These are phyloP conservation scores for Phytophthora ramorum DNA, from an alignment of 352 stramenopile species.

Conservation along the genomic window DNA sequence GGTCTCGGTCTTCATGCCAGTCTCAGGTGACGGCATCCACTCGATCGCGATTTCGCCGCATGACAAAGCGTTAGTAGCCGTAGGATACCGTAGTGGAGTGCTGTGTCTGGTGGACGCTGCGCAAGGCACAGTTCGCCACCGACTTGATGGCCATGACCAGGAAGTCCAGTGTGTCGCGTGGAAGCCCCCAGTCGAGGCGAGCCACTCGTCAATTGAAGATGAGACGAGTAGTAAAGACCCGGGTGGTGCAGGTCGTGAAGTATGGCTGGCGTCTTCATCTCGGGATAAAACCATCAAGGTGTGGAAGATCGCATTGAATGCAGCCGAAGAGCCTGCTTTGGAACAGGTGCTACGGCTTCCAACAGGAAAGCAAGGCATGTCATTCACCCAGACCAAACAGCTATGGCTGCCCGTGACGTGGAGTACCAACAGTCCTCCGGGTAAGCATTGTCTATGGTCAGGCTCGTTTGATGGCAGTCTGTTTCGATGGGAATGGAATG, in stretches of 20 bases:
- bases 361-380: constrained; percentile 69
- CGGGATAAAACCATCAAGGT: constrained; percentile 77
- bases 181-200: constrained; percentile 13
- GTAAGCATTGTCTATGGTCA: constrained; percentile 61
- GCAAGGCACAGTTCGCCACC: constrained; percentile 40
- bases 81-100: constrained; percentile 75
- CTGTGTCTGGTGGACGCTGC: constrained; percentile 63
- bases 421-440: constrained; percentile 24
- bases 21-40: constrained; percentile 65
- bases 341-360: constrained; percentile 53
- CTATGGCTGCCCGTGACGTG: constrained; percentile 80
- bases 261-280: constrained; percentile 70
- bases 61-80: constrained; percentile 59
- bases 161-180: constrained; percentile 73
- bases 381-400: constrained; percentile 69
- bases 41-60: constrained; percentile 60
- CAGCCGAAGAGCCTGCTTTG: constrained; percentile 21
- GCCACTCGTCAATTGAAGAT: neutral
- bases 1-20: constrained; percentile 50
- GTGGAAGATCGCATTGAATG: constrained; percentile 39
- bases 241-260: neutral
- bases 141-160: constrained; percentile 71
- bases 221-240: neutral
- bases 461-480: constrained; percentile 77
- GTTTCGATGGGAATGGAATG: constrained; percentile 64